Evolutionary conservation across 305 asterid genomes (phyloP).

Genomic region (Fraxinus ornus): DNA sequence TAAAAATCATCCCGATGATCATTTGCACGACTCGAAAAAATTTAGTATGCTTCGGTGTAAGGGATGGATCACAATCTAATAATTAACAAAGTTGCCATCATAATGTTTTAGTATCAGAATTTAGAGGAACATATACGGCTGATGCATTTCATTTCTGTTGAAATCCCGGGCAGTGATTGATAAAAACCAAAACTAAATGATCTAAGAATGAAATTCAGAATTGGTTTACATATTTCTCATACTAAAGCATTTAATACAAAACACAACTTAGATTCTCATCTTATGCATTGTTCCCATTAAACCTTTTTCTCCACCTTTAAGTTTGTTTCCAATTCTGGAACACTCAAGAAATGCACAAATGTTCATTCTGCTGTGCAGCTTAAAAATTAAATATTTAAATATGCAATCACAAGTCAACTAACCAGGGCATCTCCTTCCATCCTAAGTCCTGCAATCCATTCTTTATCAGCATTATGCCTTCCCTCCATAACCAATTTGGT

Average conservation of each 20-base stretch:
- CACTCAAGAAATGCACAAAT: not conserved
- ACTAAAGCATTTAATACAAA: not conserved
- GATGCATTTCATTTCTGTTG: not conserved
- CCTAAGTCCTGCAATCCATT: conserved; percentile 76
- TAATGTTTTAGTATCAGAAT: not conserved
- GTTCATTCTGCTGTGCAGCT: not conserved
- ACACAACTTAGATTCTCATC: not conserved
- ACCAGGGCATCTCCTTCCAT: conserved; percentile 69
- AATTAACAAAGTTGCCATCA: not conserved
- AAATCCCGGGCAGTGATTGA: not conserved
- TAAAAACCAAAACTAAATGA: not conserved
- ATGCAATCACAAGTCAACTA: not conserved
- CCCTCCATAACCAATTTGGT: conserved; percentile 65
- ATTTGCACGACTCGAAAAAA: not conserved
- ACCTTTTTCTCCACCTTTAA: not conserved
- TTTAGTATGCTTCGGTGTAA: not conserved
- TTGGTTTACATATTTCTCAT: not conserved
- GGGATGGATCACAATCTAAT: not conserved
- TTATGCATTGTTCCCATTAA: not conserved
- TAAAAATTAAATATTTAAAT: not conserved
- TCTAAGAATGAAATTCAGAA: not conserved
- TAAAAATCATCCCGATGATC: not conserved
- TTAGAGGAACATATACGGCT: not conserved
- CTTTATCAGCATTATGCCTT: conserved; percentile 86
- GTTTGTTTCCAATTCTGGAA: not conserved